These are phyloP conservation scores for Neonectria faginata DNA, from an alignment of 2,329 filamentous ascomycete genomes.

Conservation along the genomic window DNA sequence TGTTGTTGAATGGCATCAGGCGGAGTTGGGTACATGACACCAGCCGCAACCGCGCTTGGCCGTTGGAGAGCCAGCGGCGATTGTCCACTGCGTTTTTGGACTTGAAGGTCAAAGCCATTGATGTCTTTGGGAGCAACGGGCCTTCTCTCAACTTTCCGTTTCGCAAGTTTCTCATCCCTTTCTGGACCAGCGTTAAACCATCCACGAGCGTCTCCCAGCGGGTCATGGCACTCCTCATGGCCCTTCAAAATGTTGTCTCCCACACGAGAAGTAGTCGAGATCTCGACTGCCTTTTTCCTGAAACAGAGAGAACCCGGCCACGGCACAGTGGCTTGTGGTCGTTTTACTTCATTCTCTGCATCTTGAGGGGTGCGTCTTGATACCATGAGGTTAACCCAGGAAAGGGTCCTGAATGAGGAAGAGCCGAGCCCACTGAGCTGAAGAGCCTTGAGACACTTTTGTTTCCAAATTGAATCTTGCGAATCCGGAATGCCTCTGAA, in stretches of 20 bases:
- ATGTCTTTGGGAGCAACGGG: constrained; percentile 56
- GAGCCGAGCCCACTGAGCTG: constrained; percentile 62
- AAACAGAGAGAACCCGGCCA: constrained; percentile 69
- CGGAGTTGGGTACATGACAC: constrained; percentile 77
- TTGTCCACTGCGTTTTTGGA: constrained; percentile 59
- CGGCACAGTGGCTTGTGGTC: constrained; percentile 58
- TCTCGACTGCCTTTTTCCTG: constrained; percentile 59
- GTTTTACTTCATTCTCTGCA: constrained; percentile 56
- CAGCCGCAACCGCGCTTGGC: constrained; percentile 59
- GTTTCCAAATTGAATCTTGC: constrained; percentile 61
- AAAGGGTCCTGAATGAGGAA: constrained; percentile 56
- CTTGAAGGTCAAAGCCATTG: constrained; percentile 56
- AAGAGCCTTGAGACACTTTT: constrained; percentile 62
- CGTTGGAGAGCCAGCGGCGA: constrained; percentile 65
- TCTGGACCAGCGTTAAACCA: constrained; percentile 61
- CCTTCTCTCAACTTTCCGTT: constrained; percentile 64
- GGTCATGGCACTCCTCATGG: constrained; percentile 60
- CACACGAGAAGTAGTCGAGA: constrained; percentile 53
- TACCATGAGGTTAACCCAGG: constrained; percentile 65
- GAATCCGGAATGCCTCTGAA: constrained; percentile 55
- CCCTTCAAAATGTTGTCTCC: constrained; percentile 54
- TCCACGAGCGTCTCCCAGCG: constrained; percentile 59
- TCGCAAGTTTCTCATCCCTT: constrained; percentile 60
- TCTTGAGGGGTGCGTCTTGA: constrained; percentile 59
- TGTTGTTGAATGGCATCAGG: constrained; percentile 73